phyloP scores from a whole-genome alignment of 495 filamentous ascomycete genomes.

The Trichocladium uniseriatum region DNA sequence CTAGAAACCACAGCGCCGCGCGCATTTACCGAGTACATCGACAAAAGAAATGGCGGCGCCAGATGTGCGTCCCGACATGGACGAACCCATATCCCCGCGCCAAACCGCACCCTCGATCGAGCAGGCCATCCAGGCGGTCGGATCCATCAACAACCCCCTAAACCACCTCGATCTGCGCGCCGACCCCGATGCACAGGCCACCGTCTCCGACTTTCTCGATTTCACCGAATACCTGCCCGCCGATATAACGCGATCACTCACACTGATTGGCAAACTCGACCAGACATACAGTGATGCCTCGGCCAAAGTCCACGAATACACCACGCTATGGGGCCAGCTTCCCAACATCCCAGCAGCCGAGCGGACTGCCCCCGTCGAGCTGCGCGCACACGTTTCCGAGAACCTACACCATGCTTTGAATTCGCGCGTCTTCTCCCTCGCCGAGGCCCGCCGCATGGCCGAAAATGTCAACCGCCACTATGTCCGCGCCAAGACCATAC shows the following conservation, averaged over 20 bases:
- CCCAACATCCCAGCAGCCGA: constrained; percentile 48
- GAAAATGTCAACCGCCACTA: constrained; percentile 71
- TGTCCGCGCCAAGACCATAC: constrained; percentile 65
- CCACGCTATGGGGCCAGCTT: constrained; percentile 63
- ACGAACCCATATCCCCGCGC: constrained; percentile 32
- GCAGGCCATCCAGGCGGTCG: constrained; percentile 24
- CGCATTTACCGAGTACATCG: background rate
- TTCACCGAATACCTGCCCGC: constrained; percentile 94
- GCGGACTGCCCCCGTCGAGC: constrained; percentile 33
- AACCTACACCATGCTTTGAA: constrained; percentile 64
- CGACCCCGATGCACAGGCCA: constrained; percentile 90
- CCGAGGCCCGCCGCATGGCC: constrained; percentile 72
- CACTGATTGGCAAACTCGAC: constrained; percentile 77
- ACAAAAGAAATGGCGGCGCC: constrained; percentile 9
- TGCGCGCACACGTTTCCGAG: constrained; percentile 70
- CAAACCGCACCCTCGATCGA: constrained; percentile 27
- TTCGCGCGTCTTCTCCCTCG: constrained; percentile 66
- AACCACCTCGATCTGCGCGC: constrained; percentile 34
- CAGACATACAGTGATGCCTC: constrained; percentile 57
- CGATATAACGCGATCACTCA: constrained; percentile 83
- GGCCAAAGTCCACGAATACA: constrained; percentile 59
- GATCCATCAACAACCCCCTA: constrained; percentile 24
- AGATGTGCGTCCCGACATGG: constrained; percentile 20
- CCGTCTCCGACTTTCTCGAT: constrained; percentile 90
- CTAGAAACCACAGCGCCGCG: background rate